These are phyloP conservation scores for Shiraia sp. DNA, from an alignment of 2,329 filamentous ascomycete species.

Conservation along the genomic window DNA sequence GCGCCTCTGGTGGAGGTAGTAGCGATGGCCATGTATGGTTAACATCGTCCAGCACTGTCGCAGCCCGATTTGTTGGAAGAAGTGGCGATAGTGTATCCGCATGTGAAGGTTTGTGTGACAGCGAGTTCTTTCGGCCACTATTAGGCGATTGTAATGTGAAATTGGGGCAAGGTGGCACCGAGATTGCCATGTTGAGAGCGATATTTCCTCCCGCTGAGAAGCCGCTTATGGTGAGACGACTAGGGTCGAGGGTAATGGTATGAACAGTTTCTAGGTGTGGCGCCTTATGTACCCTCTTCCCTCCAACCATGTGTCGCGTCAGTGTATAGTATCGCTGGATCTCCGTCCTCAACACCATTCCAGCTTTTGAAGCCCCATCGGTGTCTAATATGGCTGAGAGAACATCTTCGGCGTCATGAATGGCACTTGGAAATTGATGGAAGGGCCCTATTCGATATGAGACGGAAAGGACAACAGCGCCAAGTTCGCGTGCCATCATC, in stretches of 20 bases:
- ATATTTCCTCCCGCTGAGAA: conserved; percentile 54
- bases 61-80: conserved; percentile 31
- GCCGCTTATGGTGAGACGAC: conserved; percentile 48
- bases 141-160: conserved; percentile 18
- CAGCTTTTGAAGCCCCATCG: conserved; percentile 33
- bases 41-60: conserved; percentile 38
- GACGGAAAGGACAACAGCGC: conserved; percentile 50
- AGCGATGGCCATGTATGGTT: conserved; percentile 42
- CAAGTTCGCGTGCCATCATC: conserved; percentile 49
- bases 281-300: conserved; percentile 14
- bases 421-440: conserved; percentile 52
- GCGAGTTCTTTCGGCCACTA: conserved; percentile 4
- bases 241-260: conserved; percentile 44
- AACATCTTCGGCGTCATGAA: conserved; percentile 54
- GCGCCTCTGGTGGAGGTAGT: conserved; percentile 40
- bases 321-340: conserved; percentile 40
- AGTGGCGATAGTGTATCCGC: conserved; percentile 30
- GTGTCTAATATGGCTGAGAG: conserved; percentile 48
- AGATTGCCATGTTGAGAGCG: conserved; percentile 49
- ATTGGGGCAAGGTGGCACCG: conserved; percentile 36
- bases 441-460: conserved; percentile 55
- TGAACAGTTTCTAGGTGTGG: conserved; percentile 22
- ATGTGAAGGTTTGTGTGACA: conserved; percentile 11
- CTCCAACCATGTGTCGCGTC: conserved; percentile 22
- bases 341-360: conserved; percentile 39